These are phyloP conservation scores for Anacardium occidentale DNA, from an alignment of 345 rosid species.

Conservation along the genomic window DNA sequence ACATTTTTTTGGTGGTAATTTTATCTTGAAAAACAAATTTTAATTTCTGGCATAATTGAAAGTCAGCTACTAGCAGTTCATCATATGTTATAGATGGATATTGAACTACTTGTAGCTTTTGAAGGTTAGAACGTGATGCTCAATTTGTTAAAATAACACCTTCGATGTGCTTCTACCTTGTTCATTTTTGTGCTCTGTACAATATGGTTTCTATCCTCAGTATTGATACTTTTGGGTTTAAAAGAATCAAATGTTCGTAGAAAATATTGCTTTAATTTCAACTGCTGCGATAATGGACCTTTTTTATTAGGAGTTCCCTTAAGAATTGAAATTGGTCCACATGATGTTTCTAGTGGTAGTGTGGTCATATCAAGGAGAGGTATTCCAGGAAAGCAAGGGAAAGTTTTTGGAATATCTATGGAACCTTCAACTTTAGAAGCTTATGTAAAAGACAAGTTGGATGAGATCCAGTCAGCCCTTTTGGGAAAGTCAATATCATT, in stretches of 20 bases:
- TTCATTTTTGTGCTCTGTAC: neutral
- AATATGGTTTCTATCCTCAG: neutral
- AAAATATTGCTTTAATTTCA: neutral
- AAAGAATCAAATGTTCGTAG: neutral
- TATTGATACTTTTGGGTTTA: neutral
- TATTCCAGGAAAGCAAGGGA: constrained; percentile 88
- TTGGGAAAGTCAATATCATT: constrained; percentile 62
- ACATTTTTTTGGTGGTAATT: neutral
- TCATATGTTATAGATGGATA: neutral
- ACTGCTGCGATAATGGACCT: constrained; percentile 14
- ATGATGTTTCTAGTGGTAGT: constrained; percentile 75
- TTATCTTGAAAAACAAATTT: neutral
- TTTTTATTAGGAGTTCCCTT: constrained; percentile 71
- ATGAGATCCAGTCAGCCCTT: constrained; percentile 83
- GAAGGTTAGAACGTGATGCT: neutral
- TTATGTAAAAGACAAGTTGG: constrained; percentile 84
- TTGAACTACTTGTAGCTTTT: neutral
- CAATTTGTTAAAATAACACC: neutral
- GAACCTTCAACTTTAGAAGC: constrained; percentile 63
- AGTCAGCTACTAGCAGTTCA: neutral
- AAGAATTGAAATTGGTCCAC: constrained; percentile 93
- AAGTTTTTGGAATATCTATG: constrained; percentile 89
- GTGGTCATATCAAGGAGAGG: constrained; percentile 91
- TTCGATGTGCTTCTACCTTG: neutral
- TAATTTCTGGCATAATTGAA: neutral